These are phyloP conservation scores for Candida chauliodis DNA, from an alignment of 805 yeast species.

Conservation along the genomic window DNA sequence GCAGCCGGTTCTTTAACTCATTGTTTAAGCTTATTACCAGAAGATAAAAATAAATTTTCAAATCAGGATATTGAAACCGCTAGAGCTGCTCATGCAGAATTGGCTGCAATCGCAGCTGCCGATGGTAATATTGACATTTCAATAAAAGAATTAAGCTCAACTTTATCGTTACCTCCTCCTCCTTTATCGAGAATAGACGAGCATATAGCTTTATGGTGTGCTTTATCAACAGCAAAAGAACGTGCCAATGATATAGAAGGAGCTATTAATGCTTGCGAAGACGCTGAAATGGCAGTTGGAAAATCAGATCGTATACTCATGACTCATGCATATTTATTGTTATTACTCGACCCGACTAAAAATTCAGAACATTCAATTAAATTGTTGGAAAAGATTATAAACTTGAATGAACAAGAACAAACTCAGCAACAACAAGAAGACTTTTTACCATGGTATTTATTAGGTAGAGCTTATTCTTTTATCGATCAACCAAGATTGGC, in stretches of 20 bases:
- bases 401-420: constrained; percentile 16
- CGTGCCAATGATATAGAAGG: constrained; percentile 47
- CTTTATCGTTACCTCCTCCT: constrained; percentile 49
- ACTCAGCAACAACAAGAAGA: constrained; percentile 33
- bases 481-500: constrained; percentile 47
- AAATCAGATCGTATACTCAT: constrained; percentile 41
- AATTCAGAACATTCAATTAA: constrained; percentile 34
- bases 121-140: constrained; percentile 49
- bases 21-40: constrained; percentile 41
- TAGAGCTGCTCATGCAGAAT: constrained; percentile 50
- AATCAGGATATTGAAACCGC: constrained; percentile 43
- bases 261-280: constrained; percentile 49
- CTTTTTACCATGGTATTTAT: constrained; percentile 54
- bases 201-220: constrained; percentile 51
- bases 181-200: constrained; percentile 43
- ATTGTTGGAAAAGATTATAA: constrained; percentile 31
- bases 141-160: constrained; percentile 47
- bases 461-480: constrained; percentile 51
- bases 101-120: constrained; percentile 52
- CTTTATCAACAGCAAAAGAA: constrained; percentile 49
- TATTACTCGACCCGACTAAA: constrained; percentile 17
- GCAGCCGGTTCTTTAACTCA: constrained; percentile 47
- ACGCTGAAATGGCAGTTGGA: constrained; percentile 45
- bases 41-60: constrained; percentile 18
- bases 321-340: constrained; percentile 47